Percentiles rank a stretch among this genome's conserved stretches.
phyloP scores from a whole-genome alignment of 805 yeast species.

The Saturnispora ahearnii region DNA sequence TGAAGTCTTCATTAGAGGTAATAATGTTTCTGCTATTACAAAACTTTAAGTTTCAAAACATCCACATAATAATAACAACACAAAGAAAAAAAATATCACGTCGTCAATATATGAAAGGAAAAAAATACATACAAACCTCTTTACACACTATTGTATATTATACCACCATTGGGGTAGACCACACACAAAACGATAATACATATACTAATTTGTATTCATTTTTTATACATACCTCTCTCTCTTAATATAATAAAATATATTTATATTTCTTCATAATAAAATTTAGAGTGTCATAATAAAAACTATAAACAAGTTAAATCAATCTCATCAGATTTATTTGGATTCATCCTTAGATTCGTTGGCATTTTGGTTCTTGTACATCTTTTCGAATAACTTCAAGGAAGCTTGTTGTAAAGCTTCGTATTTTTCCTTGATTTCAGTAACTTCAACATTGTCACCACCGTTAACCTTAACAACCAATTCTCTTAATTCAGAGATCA shows the following conservation, averaged over 20 bases:
- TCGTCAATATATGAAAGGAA: not conserved
- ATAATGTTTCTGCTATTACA: conserved; percentile 53
- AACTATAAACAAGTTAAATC: conserved; percentile 5
- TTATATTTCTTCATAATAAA: not conserved
- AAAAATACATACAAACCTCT: not conserved
- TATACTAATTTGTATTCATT: not conserved
- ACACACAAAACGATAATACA: not conserved
- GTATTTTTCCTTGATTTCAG: conserved; percentile 60
- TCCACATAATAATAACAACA: not conserved
- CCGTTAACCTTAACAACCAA: conserved; percentile 51
- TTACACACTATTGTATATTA: not conserved
- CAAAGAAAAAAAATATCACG: not conserved
- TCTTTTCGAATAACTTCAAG: conserved; percentile 68
- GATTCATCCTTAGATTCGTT: conserved; percentile 14
- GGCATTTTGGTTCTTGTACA: conserved; percentile 34
- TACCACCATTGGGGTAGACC: not conserved
- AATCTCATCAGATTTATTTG: conserved; percentile 4
- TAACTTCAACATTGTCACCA: conserved; percentile 41
- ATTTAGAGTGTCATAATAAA: not conserved
- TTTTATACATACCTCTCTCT: not conserved
- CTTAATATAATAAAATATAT: conserved; percentile 1
- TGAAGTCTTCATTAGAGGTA: conserved; percentile 82
- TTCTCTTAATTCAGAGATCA: conserved; percentile 54
- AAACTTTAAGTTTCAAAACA: conserved; percentile 2
- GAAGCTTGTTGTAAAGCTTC: conserved; percentile 70